Percentiles rank a stretch among this genome's conserved stretches.
phyloP scores from a whole-genome alignment of 176 grass and related monocot species.

The Hyparrhenia diplandra region DNA sequence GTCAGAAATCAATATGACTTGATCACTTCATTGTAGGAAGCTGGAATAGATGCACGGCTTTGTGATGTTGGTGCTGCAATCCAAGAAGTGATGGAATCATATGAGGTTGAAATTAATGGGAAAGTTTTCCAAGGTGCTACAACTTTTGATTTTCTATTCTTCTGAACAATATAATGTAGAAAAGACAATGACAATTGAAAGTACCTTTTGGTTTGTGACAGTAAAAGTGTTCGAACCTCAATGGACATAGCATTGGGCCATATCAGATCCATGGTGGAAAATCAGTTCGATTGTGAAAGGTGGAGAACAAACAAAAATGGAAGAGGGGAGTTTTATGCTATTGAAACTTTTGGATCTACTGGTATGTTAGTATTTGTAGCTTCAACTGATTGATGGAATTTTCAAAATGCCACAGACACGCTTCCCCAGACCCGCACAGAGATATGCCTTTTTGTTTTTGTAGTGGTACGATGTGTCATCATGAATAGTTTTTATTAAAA shows the following conservation, averaged over 20 bases:
- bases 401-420: too few species aligned
- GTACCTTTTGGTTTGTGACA: slow-evolving; percentile 23
- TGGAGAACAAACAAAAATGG: slow-evolving; percentile 98
- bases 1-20: not conserved
- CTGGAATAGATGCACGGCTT: slow-evolving; percentile 92
- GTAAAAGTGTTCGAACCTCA: slow-evolving; percentile 97
- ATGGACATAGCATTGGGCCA: slow-evolving; percentile 96
- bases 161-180: not conserved
- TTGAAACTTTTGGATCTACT: slow-evolving; percentile 98
- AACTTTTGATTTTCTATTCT: not conserved
- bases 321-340: slow-evolving; percentile 96
- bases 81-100: slow-evolving; percentile 98
- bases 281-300: slow-evolving; percentile 94
- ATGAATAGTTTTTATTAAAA: not conserved
- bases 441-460: too few species aligned
- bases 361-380: slow-evolving; percentile 33
- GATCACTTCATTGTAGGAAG: slow-evolving; percentile 53
- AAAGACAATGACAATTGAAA: not conserved
- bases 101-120: slow-evolving; percentile 98
- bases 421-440: too few species aligned
- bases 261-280: slow-evolving; percentile 98
- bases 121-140: slow-evolving; percentile 88
- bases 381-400: not conserved
- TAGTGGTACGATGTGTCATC: not conserved
- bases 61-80: slow-evolving; percentile 98